These are phyloP conservation scores for Scenedesmus sp. DNA, from an alignment of 163 green algal genomes.

Conservation along the genomic window DNA sequence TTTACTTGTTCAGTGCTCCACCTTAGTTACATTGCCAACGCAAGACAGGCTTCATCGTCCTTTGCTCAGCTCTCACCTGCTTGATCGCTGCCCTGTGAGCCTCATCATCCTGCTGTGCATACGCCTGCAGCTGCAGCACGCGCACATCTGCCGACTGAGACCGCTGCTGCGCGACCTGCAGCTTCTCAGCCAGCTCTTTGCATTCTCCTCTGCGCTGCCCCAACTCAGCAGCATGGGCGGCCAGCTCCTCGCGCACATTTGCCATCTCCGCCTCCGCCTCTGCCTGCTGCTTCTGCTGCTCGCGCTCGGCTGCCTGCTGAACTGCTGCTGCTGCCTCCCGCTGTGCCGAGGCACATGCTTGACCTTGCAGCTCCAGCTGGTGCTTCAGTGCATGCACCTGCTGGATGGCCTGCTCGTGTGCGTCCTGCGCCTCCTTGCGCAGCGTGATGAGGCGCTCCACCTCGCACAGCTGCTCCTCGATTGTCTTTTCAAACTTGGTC, in stretches of 20 bases:
- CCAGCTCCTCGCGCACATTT: background rate
- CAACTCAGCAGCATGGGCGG: background rate
- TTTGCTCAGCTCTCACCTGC: background rate
- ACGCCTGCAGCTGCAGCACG: background rate
- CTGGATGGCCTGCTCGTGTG: background rate
- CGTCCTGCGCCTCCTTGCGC: constrained; percentile 17
- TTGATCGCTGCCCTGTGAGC: background rate
- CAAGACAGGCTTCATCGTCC: background rate
- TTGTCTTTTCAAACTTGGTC: constrained; percentile 39
- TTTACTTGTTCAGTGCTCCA: too few species aligned
- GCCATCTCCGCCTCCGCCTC: background rate
- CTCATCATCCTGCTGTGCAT: background rate
- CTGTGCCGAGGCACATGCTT: background rate
- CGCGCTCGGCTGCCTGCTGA: constrained; percentile 2
- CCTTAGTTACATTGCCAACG: background rate
- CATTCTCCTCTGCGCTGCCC: background rate
- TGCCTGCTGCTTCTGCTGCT: background rate
- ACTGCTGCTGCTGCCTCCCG: background rate
- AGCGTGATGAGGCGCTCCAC: constrained; percentile 25
- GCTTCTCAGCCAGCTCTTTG: background rate
- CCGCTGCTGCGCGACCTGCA: constrained; percentile 13
- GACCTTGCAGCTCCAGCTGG: constrained; percentile 5
- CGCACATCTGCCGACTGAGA: background rate
- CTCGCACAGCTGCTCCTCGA: constrained; percentile 43
- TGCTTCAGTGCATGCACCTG: background rate